These are phyloP conservation scores for Phytophthora cryptogea DNA, from an alignment of 352 stramenopile genomes.

Conservation along the genomic window DNA sequence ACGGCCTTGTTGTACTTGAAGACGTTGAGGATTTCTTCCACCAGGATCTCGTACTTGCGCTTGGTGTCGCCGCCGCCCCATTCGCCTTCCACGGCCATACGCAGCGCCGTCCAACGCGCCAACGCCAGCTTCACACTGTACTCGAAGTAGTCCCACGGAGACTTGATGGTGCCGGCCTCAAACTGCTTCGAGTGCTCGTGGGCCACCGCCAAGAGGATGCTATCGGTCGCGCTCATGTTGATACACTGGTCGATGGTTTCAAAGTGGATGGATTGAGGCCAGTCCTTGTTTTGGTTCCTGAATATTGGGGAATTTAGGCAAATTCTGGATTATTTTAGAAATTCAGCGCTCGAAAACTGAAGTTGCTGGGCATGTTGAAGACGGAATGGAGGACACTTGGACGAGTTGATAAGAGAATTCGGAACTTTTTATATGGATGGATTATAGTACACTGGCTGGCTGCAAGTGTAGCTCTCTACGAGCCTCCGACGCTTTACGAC, in stretches of 20 bases:
- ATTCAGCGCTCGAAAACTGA: conserved; percentile 4
- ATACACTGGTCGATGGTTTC: neutral
- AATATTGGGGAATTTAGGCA: no score
- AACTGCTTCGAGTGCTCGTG: conserved; percentile 62
- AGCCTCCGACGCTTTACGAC: conserved; percentile 37
- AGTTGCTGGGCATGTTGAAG: conserved; percentile 12
- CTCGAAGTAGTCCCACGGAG: conserved; percentile 84
- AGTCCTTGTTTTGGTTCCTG: conserved; percentile 12
- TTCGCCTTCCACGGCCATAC: conserved; percentile 84
- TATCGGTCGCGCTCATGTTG: conserved; percentile 49
- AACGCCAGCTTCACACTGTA: conserved; percentile 81
- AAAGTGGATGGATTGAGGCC: conserved; percentile 14
- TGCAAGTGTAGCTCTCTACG: conserved; percentile 29
- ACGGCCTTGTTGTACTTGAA: conserved; percentile 85
- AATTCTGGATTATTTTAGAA: no score
- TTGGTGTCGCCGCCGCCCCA: conserved; percentile 82
- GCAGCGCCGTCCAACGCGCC: conserved; percentile 80
- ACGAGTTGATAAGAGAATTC: neutral
- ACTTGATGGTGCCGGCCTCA: conserved; percentile 59
- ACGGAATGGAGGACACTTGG: neutral
- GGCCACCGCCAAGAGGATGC: conserved; percentile 57
- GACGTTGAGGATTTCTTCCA: conserved; percentile 77
- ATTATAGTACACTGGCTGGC: conserved; percentile 39
- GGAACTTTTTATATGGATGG: conserved; percentile 24
- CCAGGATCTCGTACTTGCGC: conserved; percentile 82